phyloP scores from a whole-genome alignment of 805 yeast species.

The Metschnikowia peoriensis region DNA sequence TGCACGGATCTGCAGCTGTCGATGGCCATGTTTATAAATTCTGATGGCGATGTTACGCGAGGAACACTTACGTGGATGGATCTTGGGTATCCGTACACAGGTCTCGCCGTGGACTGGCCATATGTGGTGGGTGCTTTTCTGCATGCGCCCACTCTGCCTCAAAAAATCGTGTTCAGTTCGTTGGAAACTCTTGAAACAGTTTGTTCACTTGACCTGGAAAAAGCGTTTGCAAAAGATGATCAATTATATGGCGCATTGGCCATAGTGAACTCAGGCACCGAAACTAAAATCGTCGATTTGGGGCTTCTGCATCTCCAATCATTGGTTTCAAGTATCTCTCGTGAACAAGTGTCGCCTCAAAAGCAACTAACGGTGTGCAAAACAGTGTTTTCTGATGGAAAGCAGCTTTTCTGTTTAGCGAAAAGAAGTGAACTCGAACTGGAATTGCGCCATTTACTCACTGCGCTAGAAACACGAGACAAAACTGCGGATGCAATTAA shows the following conservation, averaged over 20 bases:
- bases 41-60: constrained; percentile 39
- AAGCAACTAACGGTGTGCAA: constrained; percentile 3
- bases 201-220: constrained; percentile 1
- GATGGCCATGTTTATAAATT: constrained; percentile 41
- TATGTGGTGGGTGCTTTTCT: constrained; percentile 31
- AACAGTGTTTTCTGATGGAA: constrained; percentile 8
- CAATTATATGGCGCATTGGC: background rate
- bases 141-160: background rate
- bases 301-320: constrained; percentile 12
- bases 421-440: background rate
- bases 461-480: background rate
- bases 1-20: constrained; percentile 32
- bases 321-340: background rate
- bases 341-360: constrained; percentile 1
- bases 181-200: constrained; percentile 24
- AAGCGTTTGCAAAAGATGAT: background rate
- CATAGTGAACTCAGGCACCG: background rate
- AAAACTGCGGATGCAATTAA: background rate
- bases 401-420: constrained; percentile 4
- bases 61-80: constrained; percentile 41
- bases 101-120: constrained; percentile 37
- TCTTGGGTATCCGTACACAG: constrained; percentile 35
- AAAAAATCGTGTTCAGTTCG: constrained; percentile 23
- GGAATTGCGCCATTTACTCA: background rate
- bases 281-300: constrained; percentile 4